Evolutionary conservation across 2,329 filamentous ascomycete genomes (phyloP).

Genomic region (Macroventuria anomochaeta): DNA sequence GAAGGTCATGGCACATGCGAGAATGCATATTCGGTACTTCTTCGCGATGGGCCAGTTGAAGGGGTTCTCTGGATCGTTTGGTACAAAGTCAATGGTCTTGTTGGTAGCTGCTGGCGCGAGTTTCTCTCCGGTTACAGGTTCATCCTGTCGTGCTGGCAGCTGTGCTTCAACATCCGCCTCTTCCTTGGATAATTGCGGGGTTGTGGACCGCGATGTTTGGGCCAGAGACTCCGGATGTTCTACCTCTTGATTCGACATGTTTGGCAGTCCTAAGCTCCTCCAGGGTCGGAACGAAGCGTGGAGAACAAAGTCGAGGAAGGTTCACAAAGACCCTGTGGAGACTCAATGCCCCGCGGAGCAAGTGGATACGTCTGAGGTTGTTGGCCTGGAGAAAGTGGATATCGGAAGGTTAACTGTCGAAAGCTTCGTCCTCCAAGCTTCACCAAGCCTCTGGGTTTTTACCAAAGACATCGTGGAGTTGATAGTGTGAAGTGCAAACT

Average conservation of each 20-base stretch:
- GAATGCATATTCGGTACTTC: constrained; percentile 53
- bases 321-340: constrained; percentile 2
- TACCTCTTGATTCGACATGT: constrained; percentile 5
- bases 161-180: background rate
- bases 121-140: background rate
- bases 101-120: constrained; percentile 1
- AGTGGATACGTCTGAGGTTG: constrained; percentile 7
- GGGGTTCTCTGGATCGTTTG: constrained; percentile 37
- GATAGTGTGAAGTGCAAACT: background rate
- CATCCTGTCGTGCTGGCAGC: background rate
- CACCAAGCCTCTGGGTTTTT: constrained; percentile 2
- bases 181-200: constrained; percentile 7
- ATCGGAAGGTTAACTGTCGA: constrained; percentile 2
- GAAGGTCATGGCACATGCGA: constrained; percentile 53
- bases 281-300: background rate
- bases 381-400: constrained; percentile 6
- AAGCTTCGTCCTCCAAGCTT: constrained; percentile 15
- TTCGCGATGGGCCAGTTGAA: constrained; percentile 53
- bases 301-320: background rate
- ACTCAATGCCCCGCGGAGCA: constrained; percentile 1
- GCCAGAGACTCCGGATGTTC: background rate
- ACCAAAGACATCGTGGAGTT: background rate
- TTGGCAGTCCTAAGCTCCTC: background rate
- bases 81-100: constrained; percentile 26
- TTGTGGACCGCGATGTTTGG: constrained; percentile 1